Percentiles rank a stretch among this genome's conserved stretches.
phyloP scores from a whole-genome alignment of 371 early-diverging fungal species.

The Homolaphlyctis polyrhiza region DNA sequence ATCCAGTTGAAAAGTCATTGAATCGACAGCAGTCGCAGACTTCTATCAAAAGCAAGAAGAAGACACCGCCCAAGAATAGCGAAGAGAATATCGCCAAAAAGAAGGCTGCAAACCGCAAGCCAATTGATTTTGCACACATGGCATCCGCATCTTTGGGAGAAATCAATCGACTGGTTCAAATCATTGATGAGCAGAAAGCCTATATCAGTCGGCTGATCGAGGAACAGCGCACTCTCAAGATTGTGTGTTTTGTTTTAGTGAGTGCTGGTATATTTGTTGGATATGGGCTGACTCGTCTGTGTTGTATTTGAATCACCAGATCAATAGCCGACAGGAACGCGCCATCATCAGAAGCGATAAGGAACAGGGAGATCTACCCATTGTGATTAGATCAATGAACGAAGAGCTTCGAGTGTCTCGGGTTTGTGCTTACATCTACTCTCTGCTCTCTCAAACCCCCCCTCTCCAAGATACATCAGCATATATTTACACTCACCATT shows the following conservation, averaged over 20 bases:
- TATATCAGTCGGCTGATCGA: background rate
- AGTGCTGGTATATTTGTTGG: background rate
- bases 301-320: background rate
- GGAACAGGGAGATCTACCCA: background rate
- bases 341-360: background rate
- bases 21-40: background rate
- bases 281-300: background rate
- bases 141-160: conserved; percentile 1
- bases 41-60: background rate
- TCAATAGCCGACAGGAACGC: background rate
- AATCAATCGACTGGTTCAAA: background rate
- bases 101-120: background rate
- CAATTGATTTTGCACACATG: conserved; percentile 2
- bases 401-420: background rate
- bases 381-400: background rate
- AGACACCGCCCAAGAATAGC: background rate
- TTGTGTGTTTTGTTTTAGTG: background rate
- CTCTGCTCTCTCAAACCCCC: no score
- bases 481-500: background rate
- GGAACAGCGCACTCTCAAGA: conserved; percentile 1
- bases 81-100: background rate
- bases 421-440: no score
- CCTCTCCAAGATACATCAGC: no score
- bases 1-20: background rate
- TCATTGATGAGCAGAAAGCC: conserved; percentile 3